phyloP scores from a whole-genome alignment of 2,329 filamentous ascomycete species.

The Fusarium hostae region DNA sequence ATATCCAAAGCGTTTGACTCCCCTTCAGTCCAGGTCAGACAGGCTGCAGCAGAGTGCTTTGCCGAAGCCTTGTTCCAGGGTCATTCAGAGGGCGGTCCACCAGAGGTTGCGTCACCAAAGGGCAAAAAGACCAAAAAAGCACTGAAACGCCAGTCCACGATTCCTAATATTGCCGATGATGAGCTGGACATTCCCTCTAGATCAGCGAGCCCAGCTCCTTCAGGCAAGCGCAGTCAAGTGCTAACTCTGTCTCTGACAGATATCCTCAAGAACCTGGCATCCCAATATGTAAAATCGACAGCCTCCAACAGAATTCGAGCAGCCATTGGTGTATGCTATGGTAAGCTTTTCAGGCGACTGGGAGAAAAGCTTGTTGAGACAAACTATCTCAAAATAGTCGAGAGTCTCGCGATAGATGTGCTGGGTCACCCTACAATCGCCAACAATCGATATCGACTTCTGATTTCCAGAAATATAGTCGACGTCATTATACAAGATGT shows the following conservation, averaged over 20 bases:
- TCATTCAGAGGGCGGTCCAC: constrained; percentile 64
- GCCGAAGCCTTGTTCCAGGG: constrained; percentile 85
- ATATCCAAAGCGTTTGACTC: constrained; percentile 91
- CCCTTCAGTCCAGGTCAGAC: constrained; percentile 76
- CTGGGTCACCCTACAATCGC: constrained; percentile 79
- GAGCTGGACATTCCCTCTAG: constrained; percentile 77
- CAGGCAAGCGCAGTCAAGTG: constrained; percentile 75
- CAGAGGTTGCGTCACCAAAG: constrained; percentile 64
- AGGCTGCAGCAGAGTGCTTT: constrained; percentile 87
- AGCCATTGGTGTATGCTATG: constrained; percentile 88
- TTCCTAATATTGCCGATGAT: constrained; percentile 70
- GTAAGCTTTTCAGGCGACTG: constrained; percentile 79
- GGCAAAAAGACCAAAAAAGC: constrained; percentile 75
- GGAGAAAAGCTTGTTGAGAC: constrained; percentile 85
- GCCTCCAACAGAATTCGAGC: constrained; percentile 85
- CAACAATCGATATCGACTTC: constrained; percentile 87
- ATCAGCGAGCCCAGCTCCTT: constrained; percentile 77
- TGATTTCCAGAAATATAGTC: constrained; percentile 86
- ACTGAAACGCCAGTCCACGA: constrained; percentile 68
- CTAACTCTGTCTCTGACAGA: constrained; percentile 81
- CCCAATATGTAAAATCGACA: constrained; percentile 80
- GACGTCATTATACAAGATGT: constrained; percentile 86
- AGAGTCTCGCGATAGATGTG: constrained; percentile 82
- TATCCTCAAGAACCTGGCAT: constrained; percentile 80
- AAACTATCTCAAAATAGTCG: constrained; percentile 83